Base-by-base conservation (phyloP, 306 rosid genomes). In the Dalbergia cultrata region DNA sequence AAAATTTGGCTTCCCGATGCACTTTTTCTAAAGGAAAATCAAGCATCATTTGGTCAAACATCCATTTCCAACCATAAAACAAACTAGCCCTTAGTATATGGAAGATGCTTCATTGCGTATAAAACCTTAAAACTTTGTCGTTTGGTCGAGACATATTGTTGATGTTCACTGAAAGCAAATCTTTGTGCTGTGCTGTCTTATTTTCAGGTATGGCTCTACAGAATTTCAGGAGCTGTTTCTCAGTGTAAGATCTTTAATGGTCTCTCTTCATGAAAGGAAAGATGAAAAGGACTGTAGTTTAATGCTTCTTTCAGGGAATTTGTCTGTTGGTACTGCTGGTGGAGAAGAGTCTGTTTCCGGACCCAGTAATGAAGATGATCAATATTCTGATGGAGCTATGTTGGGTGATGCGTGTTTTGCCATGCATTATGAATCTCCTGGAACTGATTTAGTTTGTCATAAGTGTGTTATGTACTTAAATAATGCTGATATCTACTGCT, bases 401-500 rank as follows among this genome's bases (percentile, higher is more conserved):
- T 61, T 77, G 41, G 68, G 72, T 58, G 84, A 88, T 84, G 79
- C 85, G 41, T 91, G 97, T 80, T 84, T 93, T 53, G 75, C 70
- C 59, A 62, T 95, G 37, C 88, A 85, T 71, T 93, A 87, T 82
- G 88, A 87, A 76, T 87, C 89, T 80, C 70, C 76, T 19, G 53
- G 64, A 63, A 76, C 85, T 33, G 94, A 86, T 57, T 21, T 76
- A 50, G 83, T 72, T 77, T 21, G 62, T 50, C 80, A 76, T 33
- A 80, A 83, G 79, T 83, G 75, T 78, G 83, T 81, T 72, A 13
- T 93, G 47, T 78, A 64, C 83, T 71, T 93, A 72, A 78, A 84
- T 74, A 86, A 89, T 70, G 83, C 87, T 68, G 97, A 90, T 78
- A 80, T 95, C 82, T 98, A 95, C 88, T 91, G 89, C 90, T 89